These are phyloP conservation scores for Aureobasidium pullulans DNA, from an alignment of 2,329 filamentous ascomycete genomes.

Conservation along the genomic window DNA sequence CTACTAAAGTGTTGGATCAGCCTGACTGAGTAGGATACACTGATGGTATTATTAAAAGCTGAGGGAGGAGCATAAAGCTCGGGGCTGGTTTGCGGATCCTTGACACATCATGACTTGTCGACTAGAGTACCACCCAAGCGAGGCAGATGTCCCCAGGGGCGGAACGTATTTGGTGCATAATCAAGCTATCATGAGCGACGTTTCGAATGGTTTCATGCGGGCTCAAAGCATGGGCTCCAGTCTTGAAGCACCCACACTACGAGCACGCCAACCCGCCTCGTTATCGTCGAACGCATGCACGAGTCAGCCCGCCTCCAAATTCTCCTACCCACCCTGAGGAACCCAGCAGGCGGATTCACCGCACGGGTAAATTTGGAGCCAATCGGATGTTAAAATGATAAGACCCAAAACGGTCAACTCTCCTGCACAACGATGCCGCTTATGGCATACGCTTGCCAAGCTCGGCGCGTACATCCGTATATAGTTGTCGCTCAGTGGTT, in stretches of 20 bases:
- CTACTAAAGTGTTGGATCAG: conserved; percentile 12
- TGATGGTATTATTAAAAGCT: conserved; percentile 15
- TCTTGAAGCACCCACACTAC: conserved; percentile 3
- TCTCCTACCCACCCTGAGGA: conserved; percentile 2
- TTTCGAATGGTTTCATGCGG: conserved; percentile 14
- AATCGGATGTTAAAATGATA: background rate
- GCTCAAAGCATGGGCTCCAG: conserved; percentile 12
- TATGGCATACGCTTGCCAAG: conserved; percentile 3
- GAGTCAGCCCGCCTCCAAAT: conserved; percentile 13
- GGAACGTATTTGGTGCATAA: conserved; percentile 16
- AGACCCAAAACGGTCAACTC: conserved; percentile 10
- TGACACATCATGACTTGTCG: conserved; percentile 13
- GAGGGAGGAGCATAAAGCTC: conserved; percentile 12
- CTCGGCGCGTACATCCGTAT: background rate
- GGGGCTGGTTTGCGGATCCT: conserved; percentile 14
- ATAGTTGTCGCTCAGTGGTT: background rate
- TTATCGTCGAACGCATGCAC: conserved; percentile 13
- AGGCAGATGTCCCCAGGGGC: conserved; percentile 10
- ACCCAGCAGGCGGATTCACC: background rate
- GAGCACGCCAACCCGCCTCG: conserved; percentile 7
- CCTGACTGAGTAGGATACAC: conserved; percentile 9
- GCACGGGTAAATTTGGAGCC: background rate
- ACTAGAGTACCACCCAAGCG: conserved; percentile 12
- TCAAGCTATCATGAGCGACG: conserved; percentile 16
- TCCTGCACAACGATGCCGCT: conserved; percentile 12